Conservation (phyloP, 2,329 filamentous ascomycete genomes). For the Penicillium occitanis region DNA sequence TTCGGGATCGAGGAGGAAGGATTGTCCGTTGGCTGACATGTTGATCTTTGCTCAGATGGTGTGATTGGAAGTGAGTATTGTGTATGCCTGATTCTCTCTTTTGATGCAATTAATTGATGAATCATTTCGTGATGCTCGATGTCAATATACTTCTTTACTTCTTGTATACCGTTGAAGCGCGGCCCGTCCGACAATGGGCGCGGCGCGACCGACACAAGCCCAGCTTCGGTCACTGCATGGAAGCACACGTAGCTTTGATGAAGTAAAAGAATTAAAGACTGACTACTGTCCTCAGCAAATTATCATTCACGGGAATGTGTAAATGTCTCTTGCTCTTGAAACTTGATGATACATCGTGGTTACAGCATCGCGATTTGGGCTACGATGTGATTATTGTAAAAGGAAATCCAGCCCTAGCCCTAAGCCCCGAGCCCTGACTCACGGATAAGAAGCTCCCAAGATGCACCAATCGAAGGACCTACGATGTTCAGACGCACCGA, state of each 20-base stretch:
- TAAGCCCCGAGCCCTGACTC: not conserved
- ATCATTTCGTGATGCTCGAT: not conserved
- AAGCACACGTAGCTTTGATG: not conserved
- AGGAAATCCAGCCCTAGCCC: conserved; percentile 13
- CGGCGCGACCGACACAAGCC: not conserved
- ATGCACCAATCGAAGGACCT: not conserved
- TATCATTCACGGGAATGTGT: too few species aligned
- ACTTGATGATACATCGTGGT: not conserved
- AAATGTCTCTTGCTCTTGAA: not conserved
- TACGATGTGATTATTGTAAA: not conserved
- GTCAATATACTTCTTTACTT: not conserved
- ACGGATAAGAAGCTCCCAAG: not conserved
- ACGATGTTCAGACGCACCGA: not conserved
- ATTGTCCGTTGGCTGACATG: conserved; percentile 38
- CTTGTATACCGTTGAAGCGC: not conserved
- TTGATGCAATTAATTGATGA: not conserved
- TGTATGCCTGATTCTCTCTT: too few species aligned
- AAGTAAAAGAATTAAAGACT: not conserved
- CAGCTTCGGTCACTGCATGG: not conserved
- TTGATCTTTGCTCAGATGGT: conserved; percentile 15
- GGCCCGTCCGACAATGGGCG: not conserved
- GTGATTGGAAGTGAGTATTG: not conserved
- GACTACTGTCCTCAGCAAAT: not conserved
- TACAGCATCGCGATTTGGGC: not conserved
- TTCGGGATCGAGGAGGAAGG: conserved; percentile 36